Percentiles rank a stretch among this genome's conserved stretches.
phyloP scores from a whole-genome alignment of 192 early-diverging fungal genomes.

The Coemansia sp. region DNA sequence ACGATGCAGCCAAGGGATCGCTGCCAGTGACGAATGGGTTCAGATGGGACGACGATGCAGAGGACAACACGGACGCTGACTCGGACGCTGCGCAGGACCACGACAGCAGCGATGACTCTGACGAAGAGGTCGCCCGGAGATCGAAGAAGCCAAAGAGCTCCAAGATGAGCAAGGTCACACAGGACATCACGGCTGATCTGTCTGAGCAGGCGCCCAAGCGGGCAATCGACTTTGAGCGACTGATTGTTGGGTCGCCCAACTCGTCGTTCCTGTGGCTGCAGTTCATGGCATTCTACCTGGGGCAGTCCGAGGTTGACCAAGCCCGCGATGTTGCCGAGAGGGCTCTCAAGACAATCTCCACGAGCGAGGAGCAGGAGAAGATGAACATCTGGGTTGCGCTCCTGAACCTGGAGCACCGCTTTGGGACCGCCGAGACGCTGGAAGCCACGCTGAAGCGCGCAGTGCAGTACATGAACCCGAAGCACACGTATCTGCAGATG shows the following conservation, averaged over 20 bases:
- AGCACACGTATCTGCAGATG: slow-evolving; percentile 84
- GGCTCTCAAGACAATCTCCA: slow-evolving; percentile 88
- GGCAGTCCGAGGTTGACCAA: slow-evolving; percentile 88
- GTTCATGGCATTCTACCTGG: slow-evolving; percentile 98
- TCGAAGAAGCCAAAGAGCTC: slow-evolving; percentile 25
- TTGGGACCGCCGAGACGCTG: slow-evolving; percentile 81
- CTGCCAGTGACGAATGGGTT: slow-evolving; percentile 49
- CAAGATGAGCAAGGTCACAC: slow-evolving; percentile 61
- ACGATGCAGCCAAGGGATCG: slow-evolving; percentile 15
- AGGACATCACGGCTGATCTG: slow-evolving; percentile 70
- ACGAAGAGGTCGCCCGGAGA: slow-evolving; percentile 48
- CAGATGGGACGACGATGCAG: slow-evolving; percentile 56
- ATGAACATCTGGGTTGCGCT: slow-evolving; percentile 97
- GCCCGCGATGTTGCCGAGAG: slow-evolving; percentile 92
- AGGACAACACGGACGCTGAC: slow-evolving; percentile 29
- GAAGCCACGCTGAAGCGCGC: slow-evolving; percentile 85
- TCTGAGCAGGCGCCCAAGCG: slow-evolving; percentile 69
- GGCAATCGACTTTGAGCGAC: slow-evolving; percentile 86
- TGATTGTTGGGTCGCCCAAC: slow-evolving; percentile 92
- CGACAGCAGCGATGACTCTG: slow-evolving; percentile 51
- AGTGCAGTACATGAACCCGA: slow-evolving; percentile 81
- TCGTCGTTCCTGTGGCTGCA: slow-evolving; percentile 98
- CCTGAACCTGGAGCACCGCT: slow-evolving; percentile 95
- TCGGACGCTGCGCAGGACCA: slow-evolving; percentile 9
- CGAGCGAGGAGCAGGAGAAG: slow-evolving; percentile 92